Conservation (phyloP, 495 filamentous ascomycete species). For the Penicillium tannophilum region DNA sequence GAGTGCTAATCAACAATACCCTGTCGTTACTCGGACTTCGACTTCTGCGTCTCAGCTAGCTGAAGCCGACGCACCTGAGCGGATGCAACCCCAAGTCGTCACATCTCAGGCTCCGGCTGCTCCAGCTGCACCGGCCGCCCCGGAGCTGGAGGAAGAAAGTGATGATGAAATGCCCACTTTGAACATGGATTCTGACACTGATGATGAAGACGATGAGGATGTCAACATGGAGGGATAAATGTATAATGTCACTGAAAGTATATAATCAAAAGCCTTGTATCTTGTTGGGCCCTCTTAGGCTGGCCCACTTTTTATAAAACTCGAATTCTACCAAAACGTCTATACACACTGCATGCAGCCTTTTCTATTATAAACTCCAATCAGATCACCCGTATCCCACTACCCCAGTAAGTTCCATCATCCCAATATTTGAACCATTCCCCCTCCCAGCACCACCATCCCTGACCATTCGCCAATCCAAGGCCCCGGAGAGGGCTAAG, state of each 20-base stretch:
- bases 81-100: conserved; percentile 12
- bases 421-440: conserved; percentile 52
- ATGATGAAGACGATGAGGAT: conserved; percentile 45
- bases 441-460: conserved; percentile 60
- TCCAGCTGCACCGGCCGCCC: conserved; percentile 9
- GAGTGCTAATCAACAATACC: conserved; percentile 16
- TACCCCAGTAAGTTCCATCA: conserved; percentile 65
- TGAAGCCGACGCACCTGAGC: conserved; percentile 7
- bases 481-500: conserved; percentile 58
- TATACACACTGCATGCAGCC: neutral
- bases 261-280: conserved; percentile 4
- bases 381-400: conserved; percentile 48
- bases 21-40: conserved; percentile 10
- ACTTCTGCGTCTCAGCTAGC: conserved; percentile 12
- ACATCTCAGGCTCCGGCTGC: conserved; percentile 15
- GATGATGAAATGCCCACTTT: conserved; percentile 53
- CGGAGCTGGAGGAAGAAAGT: conserved; percentile 40
- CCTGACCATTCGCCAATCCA: conserved; percentile 50
- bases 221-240: conserved; percentile 34
- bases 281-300: neutral
- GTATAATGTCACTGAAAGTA: conserved; percentile 2
- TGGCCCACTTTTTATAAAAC: conserved; percentile 1
- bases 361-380: neutral
- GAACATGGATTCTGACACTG: conserved; percentile 51
- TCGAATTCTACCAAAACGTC: conserved; percentile 3